Base-by-base conservation (phyloP, 495 filamentous ascomycete species). In the Neurospora intermedia region DNA sequence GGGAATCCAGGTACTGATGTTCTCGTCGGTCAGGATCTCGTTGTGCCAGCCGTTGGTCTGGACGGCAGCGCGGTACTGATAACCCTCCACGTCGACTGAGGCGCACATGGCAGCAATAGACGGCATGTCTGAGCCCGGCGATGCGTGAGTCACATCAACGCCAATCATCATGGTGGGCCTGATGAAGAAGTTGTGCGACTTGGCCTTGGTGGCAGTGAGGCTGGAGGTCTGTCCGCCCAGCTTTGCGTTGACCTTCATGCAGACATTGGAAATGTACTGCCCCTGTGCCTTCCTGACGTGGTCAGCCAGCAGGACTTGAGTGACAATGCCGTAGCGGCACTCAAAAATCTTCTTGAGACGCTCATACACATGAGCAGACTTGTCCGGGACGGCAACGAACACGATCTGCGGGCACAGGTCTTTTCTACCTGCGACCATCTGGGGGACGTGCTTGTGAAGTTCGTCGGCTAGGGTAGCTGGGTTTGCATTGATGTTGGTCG, bases 201-300 rank as follows among this genome's bases (percentile, higher is more conserved):
- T 43, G 11, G 18, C 41, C n/a, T 74, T 73, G 18, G 79, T 74
- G 6, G 74, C 15, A 11, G 75, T 27, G 43, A 82, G 70, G 59
- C 77, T 75, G 69, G 79, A 78, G 18, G 92, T 97, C 6, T 87
- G 84, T 18, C 96, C 96, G 43, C 96, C 96, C n/a, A 97, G 88
- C 83, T 98, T 99, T 18, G 92, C 91, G 77, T 98, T 98, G 72
- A 99, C 87, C 81, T 99, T 99, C 92, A 98, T 94, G 69, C 87
- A 84, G 38, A 97, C 91, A 77, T 98, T 98, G 3, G 92, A 94
- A 73, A 89, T 86, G 81, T 97, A 97, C 80, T 98, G 94, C 1
- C 83, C 83, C 18, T 89, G 83, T 31, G 82, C 83, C 75, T 88
- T 90, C 6, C 77, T 73, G 15, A 93, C 91, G 72, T 94, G 89